Conservation (phyloP, 306 rosid species). For the Chamaecrista fasciculata region DNA sequence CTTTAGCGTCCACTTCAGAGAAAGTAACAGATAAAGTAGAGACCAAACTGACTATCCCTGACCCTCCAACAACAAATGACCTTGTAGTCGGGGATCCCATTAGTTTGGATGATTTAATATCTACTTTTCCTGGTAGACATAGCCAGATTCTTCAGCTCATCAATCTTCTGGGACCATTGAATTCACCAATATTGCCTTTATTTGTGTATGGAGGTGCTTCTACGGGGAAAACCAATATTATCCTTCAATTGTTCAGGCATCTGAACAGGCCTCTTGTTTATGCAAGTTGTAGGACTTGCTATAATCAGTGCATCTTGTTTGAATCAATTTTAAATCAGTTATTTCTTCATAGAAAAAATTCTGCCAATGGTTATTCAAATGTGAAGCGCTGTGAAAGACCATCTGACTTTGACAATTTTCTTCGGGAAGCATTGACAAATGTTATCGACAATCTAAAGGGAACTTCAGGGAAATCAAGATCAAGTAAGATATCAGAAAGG, state of each 20-base stretch:
- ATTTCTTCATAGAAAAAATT: conserved; percentile 64
- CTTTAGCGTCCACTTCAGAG: conserved; percentile 41
- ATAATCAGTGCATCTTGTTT: conserved; percentile 70
- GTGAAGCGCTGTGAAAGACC: conserved; percentile 81
- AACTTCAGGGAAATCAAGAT: conserved; percentile 36
- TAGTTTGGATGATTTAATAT: conserved; percentile 55
- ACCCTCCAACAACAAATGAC: conserved; percentile 49
- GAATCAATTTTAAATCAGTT: conserved; percentile 79
- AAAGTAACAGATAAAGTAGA: too few relatives aligned
- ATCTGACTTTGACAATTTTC: conserved; percentile 72
- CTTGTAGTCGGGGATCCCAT: conserved; percentile 67
- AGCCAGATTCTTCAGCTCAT: conserved; percentile 64
- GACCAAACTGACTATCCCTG: conserved; percentile 37
- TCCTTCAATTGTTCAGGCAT: conserved; percentile 65
- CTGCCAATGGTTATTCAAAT: conserved; percentile 61
- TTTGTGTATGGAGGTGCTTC: conserved; percentile 78
- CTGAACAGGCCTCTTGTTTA: conserved; percentile 81
- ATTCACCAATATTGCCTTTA: conserved; percentile 77
- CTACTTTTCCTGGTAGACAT: conserved; percentile 66
- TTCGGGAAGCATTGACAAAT: conserved; percentile 67
- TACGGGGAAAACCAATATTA: conserved; percentile 75
- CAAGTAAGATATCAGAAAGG: conserved; percentile 37
- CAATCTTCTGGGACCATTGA: conserved; percentile 65
- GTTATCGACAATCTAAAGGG: conserved; percentile 48
- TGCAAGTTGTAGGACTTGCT: conserved; percentile 80